phyloP scores from a whole-genome alignment of 352 stramenopile species.

The Phytophthora europaea region DNA sequence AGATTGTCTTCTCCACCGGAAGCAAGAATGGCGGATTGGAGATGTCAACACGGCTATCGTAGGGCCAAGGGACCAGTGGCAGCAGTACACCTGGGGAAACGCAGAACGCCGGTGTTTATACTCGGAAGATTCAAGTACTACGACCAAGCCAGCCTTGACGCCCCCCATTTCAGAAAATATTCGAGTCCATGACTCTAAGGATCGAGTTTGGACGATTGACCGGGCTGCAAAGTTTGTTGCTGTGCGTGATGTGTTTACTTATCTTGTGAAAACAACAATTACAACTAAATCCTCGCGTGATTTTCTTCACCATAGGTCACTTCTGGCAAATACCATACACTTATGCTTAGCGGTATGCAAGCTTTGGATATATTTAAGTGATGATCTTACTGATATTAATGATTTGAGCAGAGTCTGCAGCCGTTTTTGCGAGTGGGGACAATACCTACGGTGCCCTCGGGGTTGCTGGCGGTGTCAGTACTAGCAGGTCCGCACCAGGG shows the following conservation, averaged over 20 bases:
- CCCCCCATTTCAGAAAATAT: constrained; percentile 64
- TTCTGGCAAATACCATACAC: constrained; percentile 80
- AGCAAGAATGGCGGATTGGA: constrained; percentile 82
- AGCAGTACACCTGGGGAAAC: constrained; percentile 73
- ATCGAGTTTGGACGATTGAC: constrained; percentile 54
- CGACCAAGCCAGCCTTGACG: constrained; percentile 41
- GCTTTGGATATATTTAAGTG: no score
- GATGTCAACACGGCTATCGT: constrained; percentile 74
- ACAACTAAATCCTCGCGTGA: background rate
- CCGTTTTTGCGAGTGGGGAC: constrained; percentile 78
- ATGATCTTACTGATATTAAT: background rate
- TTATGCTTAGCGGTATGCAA: constrained; percentile 73
- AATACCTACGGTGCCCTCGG: constrained; percentile 72
- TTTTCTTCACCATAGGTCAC: constrained; percentile 47
- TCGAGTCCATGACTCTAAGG: constrained; percentile 48
- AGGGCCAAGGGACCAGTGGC: constrained; percentile 73
- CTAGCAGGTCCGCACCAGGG: constrained; percentile 25
- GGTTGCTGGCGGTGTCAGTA: background rate
- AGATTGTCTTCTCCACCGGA: constrained; percentile 75
- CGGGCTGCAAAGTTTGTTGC: constrained; percentile 76
- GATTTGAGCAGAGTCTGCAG: constrained; percentile 62
- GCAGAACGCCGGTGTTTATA: constrained; percentile 60
- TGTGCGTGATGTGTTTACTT: constrained; percentile 32
- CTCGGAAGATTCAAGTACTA: constrained; percentile 11
- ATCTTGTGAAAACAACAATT: background rate